Conservation (phyloP, 1,284 basidiomycete genomes). For the Boletus semigastroideus region DNA sequence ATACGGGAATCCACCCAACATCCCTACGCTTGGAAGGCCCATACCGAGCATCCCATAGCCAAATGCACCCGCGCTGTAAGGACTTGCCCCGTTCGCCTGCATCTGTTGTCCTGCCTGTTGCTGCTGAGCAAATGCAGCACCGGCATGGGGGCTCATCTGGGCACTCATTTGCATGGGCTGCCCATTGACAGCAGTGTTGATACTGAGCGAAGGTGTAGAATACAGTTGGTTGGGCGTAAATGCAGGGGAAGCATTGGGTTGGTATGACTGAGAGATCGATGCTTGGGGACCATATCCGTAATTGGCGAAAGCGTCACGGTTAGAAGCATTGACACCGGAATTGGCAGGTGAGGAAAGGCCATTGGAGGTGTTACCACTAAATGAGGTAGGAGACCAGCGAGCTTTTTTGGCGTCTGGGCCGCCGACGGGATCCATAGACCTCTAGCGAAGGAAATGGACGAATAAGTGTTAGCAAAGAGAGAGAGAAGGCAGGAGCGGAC, state of each 20-base stretch:
- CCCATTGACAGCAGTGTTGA: slow-evolving; percentile 62
- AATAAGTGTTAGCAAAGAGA: not conserved
- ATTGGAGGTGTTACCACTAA: slow-evolving; percentile 41
- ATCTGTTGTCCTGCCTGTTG: slow-evolving; percentile 40
- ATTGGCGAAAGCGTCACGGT: slow-evolving; percentile 74
- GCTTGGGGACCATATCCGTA: slow-evolving; percentile 81
- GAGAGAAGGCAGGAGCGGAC: slow-evolving; percentile 36
- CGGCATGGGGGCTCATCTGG: slow-evolving; percentile 65
- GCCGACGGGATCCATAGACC: slow-evolving; percentile 76
- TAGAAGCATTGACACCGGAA: slow-evolving; percentile 37
- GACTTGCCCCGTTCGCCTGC: slow-evolving; percentile 39
- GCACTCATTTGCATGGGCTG: slow-evolving; percentile 44
- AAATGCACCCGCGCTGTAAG: slow-evolving; percentile 49
- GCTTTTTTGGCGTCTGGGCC: slow-evolving; percentile 85
- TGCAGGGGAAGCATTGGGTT: slow-evolving; percentile 46
- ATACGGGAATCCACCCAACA: slow-evolving; percentile 71
- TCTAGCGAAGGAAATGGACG: slow-evolving; percentile 38
- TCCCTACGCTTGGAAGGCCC: slow-evolving; percentile 67
- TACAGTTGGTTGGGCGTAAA: slow-evolving; percentile 54
- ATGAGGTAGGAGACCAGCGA: slow-evolving; percentile 76
- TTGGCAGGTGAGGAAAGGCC: slow-evolving; percentile 32
- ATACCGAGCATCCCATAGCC: slow-evolving; percentile 76
- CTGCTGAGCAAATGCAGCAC: slow-evolving; percentile 45
- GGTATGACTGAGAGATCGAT: slow-evolving; percentile 51
- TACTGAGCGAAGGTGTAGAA: slow-evolving; percentile 64